These are phyloP conservation scores for Cyberlindnera japonica DNA, from an alignment of 805 yeast genomes.

Conservation along the genomic window DNA sequence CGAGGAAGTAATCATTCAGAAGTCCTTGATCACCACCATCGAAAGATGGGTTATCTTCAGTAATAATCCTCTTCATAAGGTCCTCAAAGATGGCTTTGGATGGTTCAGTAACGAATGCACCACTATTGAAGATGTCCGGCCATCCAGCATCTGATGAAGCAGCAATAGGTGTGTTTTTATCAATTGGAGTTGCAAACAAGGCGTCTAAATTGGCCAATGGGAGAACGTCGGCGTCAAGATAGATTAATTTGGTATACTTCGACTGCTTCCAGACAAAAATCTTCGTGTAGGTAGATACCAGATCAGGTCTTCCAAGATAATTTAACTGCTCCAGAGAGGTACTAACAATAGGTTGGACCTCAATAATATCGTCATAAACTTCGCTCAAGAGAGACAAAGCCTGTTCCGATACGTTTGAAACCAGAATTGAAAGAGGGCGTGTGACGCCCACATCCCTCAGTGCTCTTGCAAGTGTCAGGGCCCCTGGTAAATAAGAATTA, in stretches of 20 bases:
- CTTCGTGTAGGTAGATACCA: slow-evolving; percentile 46
- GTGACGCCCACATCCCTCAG: slow-evolving; percentile 24
- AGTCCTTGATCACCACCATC: slow-evolving; percentile 91
- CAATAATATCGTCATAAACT: slow-evolving; percentile 28
- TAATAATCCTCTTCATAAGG: slow-evolving; percentile 31
- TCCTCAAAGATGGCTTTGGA: slow-evolving; percentile 35
- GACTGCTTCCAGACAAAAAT: slow-evolving; percentile 44
- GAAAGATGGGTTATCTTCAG: slow-evolving; percentile 38
- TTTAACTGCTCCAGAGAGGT: slow-evolving; percentile 24
- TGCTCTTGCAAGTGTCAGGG: slow-evolving; percentile 43
- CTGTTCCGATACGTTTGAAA: slow-evolving; percentile 25
- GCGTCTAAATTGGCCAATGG: slow-evolving; percentile 34
- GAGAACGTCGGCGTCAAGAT: slow-evolving; percentile 62
- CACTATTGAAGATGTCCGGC: slow-evolving; percentile 82
- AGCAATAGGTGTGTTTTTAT: slow-evolving; percentile 21
- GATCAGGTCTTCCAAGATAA: slow-evolving; percentile 45
- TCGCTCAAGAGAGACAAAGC: slow-evolving; percentile 8
- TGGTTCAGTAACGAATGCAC: slow-evolving; percentile 59
- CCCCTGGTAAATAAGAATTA: slow-evolving; percentile 51
- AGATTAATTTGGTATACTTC: slow-evolving; percentile 43
- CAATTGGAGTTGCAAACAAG: slow-evolving; percentile 23
- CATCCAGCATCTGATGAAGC: slow-evolving; percentile 74
- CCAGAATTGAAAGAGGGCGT: slow-evolving; percentile 15
- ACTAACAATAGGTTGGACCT: slow-evolving; percentile 23
- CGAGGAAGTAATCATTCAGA: slow-evolving; percentile 59